Conservation (phyloP, 2,329 filamentous ascomycete species). For the Alternaria atra region DNA sequence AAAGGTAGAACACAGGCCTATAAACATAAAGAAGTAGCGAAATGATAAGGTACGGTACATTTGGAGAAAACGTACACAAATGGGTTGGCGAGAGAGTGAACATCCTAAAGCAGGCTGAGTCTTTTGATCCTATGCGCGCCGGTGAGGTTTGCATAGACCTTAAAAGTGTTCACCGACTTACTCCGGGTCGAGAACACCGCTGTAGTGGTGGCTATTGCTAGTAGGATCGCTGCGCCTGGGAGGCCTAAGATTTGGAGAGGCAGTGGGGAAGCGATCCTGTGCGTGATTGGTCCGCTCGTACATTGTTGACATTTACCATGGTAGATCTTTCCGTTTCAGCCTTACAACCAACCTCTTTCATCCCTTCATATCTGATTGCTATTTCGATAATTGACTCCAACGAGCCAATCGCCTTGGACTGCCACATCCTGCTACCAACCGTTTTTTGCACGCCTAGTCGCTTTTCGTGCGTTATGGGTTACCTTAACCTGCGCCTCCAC, state of each 20-base stretch:
- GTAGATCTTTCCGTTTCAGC: not conserved
- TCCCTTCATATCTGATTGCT: too few relatives aligned
- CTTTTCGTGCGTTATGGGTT: too few relatives aligned
- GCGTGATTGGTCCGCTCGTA: not conserved
- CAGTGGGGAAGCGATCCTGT: not conserved
- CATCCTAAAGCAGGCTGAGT: not conserved
- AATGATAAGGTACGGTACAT: not conserved
- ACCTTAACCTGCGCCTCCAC: too few relatives aligned
- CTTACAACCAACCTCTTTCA: too few relatives aligned
- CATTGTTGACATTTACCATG: not conserved
- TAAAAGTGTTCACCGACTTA: not conserved
- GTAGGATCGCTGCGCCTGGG: constrained; percentile 1
- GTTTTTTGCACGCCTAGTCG: too few relatives aligned
- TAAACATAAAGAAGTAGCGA: not conserved
- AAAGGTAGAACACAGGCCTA: not conserved
- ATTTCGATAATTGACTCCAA: too few relatives aligned
- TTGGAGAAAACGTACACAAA: not conserved
- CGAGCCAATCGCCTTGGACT: too few relatives aligned
- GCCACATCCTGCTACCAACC: too few relatives aligned
- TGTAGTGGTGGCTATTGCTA: not conserved
- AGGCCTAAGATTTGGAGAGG: not conserved
- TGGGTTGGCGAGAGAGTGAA: not conserved
- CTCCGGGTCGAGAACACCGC: not conserved
- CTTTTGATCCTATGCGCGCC: not conserved
- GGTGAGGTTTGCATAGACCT: not conserved